A percentile compares a stretch with the other conserved stretches of the same genome.
Conservation (phyloP, 257 asterid genomes). For the Nicotiana otophora region DNA sequence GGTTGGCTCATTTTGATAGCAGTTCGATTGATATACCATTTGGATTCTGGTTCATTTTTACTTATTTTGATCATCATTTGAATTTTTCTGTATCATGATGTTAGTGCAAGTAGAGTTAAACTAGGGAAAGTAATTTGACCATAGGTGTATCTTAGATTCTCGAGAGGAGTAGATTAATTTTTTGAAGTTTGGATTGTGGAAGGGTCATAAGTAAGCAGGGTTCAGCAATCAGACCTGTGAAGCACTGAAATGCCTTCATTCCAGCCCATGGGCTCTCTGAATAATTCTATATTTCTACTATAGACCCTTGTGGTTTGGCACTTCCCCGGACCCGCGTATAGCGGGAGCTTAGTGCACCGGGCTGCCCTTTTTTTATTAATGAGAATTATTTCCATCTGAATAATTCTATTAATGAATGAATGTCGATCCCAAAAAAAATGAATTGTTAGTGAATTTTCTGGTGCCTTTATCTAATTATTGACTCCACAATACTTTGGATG, state of each 20-base stretch:
- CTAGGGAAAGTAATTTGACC: neutral
- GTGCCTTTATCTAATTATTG: neutral
- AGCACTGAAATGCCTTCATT: neutral
- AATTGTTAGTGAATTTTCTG: neutral
- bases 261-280: neutral
- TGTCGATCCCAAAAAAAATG: too few relatives aligned
- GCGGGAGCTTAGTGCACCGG: too few relatives aligned
- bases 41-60: neutral
- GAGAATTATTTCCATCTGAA: neutral
- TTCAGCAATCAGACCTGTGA: neutral
- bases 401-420: neutral
- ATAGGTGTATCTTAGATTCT: neutral
- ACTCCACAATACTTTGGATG: neutral
- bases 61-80: neutral
- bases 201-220: neutral
- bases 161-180: neutral
- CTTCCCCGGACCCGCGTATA: too few relatives aligned
- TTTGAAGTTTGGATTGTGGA: neutral
- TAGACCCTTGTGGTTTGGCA: too few relatives aligned
- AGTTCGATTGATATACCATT: neutral
- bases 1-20: slow-evolving; percentile 44
- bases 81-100: neutral
- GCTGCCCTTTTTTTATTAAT: too few relatives aligned
- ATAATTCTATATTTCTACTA: neutral
- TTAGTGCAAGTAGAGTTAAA: neutral